A percentile compares a stretch with the other conserved stretches of the same genome.
Evolutionary conservation across 192 early-diverging fungal genomes (phyloP).

Genomic region (Geosiphon pyriformis): DNA sequence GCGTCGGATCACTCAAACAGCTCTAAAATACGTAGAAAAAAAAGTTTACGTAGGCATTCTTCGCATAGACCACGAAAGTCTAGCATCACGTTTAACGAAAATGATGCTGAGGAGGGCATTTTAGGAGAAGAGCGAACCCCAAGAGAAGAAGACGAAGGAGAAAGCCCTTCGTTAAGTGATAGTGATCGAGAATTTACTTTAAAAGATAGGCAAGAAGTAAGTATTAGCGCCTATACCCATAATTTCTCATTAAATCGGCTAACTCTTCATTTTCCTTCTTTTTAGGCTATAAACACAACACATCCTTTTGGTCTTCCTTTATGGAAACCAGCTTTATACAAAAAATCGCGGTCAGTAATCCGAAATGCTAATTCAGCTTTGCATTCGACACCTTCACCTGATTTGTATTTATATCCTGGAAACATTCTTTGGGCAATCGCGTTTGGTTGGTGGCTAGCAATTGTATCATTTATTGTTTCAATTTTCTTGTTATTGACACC

Average conservation of each 20-base stretch:
- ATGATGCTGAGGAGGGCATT: background rate
- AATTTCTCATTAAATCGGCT: background rate
- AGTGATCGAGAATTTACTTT: constrained; percentile 12
- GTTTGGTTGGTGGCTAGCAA: constrained; percentile 86
- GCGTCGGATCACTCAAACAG: background rate
- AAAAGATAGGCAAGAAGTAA: constrained; percentile 24
- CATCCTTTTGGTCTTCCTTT: constrained; percentile 93
- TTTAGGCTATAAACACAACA: constrained; percentile 66
- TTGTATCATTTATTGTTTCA: constrained; percentile 58
- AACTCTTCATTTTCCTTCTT: background rate
- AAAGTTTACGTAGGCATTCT: background rate
- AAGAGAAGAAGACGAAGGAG: background rate
- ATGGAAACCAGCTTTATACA: constrained; percentile 98
- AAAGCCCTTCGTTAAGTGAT: constrained; percentile 5
- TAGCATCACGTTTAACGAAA: background rate
- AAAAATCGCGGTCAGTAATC: constrained; percentile 83
- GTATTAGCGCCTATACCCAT: background rate
- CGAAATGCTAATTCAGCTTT: constrained; percentile 74
- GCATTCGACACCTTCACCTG: constrained; percentile 64
- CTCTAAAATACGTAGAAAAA: constrained; percentile 4
- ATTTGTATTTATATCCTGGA: constrained; percentile 71
- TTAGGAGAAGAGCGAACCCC: background rate
- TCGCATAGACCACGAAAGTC: background rate
- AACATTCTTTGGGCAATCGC: constrained; percentile 84
- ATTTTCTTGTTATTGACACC: constrained; percentile 53